These are phyloP conservation scores for Aspergillus niger DNA, from an alignment of 2,329 filamentous ascomycete genomes.

Conservation along the genomic window DNA sequence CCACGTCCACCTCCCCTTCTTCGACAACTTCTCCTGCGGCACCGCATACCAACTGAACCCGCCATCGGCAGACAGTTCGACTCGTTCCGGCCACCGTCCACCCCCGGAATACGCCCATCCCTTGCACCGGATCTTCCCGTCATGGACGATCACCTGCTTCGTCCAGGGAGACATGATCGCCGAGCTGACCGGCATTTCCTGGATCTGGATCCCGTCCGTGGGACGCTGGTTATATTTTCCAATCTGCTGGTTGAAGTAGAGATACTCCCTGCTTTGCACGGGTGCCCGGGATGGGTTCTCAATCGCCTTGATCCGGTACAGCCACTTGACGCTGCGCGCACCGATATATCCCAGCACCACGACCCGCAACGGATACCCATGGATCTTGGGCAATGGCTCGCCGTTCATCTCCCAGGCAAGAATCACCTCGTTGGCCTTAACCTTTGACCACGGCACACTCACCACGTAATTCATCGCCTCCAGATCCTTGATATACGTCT, in stretches of 20 bases:
- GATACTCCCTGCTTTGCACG: conserved; percentile 66
- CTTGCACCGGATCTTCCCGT: conserved; percentile 58
- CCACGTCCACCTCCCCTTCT: conserved; percentile 67
- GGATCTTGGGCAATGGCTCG: conserved; percentile 63
- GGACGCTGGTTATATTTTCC: conserved; percentile 66
- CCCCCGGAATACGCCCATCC: conserved; percentile 64
- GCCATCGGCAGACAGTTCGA: conserved; percentile 65
- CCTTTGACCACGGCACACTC: conserved; percentile 67
- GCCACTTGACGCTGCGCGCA: conserved; percentile 65
- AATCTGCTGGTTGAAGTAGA: conserved; percentile 69
- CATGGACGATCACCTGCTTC: conserved; percentile 63
- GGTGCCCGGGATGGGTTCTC: conserved; percentile 58
- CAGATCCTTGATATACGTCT: conserved; percentile 72
- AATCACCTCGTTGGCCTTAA: conserved; percentile 66
- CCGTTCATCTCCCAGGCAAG: conserved; percentile 74
- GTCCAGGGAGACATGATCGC: conserved; percentile 67
- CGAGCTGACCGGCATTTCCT: conserved; percentile 70
- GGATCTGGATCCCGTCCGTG: conserved; percentile 65
- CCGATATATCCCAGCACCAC: conserved; percentile 69
- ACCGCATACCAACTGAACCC: conserved; percentile 67
- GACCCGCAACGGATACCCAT: conserved; percentile 64
- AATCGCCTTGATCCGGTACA: conserved; percentile 65
- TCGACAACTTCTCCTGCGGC: conserved; percentile 60
- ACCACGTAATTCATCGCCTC: conserved; percentile 68
- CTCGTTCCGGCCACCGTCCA: conserved; percentile 62